These are phyloP conservation scores for Schwanniomyces pseudopolymorphus DNA, from an alignment of 805 yeast genomes.

Conservation along the genomic window DNA sequence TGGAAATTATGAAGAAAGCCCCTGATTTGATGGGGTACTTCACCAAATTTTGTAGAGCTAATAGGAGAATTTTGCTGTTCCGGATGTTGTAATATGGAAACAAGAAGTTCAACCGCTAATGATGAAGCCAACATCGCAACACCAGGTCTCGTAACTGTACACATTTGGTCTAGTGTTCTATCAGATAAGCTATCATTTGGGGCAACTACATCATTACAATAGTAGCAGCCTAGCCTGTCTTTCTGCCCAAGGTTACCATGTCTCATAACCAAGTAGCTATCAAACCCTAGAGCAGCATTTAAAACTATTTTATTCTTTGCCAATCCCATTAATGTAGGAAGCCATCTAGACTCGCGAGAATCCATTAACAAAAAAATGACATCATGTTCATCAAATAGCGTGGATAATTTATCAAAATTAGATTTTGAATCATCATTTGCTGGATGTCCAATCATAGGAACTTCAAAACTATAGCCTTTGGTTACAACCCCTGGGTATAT, in stretches of 20 bases:
- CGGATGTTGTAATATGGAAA: conserved; percentile 70
- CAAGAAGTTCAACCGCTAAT: conserved; percentile 78
- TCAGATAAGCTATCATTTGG: conserved; percentile 87
- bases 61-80: conserved; percentile 45
- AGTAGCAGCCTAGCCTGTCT: conserved; percentile 81
- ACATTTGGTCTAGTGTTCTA: conserved; percentile 94
- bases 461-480: conserved; percentile 62
- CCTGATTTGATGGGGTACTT: conserved; percentile 84
- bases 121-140: conserved; percentile 87
- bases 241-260: conserved; percentile 58
- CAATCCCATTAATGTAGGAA: conserved; percentile 84
- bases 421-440: conserved; percentile 56
- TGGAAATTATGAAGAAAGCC: conserved; percentile 75
- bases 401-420: conserved; percentile 53
- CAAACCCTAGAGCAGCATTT: conserved; percentile 95
- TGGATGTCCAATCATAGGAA: conserved; percentile 97
- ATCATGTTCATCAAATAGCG: conserved; percentile 67
- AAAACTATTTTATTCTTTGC: conserved; percentile 71
- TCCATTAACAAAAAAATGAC: conserved; percentile 82
- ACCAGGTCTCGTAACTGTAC: conserved; percentile 98
- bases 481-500: conserved; percentile 79
- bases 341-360: conserved; percentile 94
- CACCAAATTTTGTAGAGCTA: conserved; percentile 50
- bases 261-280: conserved; percentile 88
- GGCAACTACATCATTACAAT: conserved; percentile 93